A percentile compares a stretch with the other conserved stretches of the same genome.
Evolutionary conservation across 2,329 filamentous ascomycete genomes (phyloP).

Genomic region (Ophiostoma sp.): DNA sequence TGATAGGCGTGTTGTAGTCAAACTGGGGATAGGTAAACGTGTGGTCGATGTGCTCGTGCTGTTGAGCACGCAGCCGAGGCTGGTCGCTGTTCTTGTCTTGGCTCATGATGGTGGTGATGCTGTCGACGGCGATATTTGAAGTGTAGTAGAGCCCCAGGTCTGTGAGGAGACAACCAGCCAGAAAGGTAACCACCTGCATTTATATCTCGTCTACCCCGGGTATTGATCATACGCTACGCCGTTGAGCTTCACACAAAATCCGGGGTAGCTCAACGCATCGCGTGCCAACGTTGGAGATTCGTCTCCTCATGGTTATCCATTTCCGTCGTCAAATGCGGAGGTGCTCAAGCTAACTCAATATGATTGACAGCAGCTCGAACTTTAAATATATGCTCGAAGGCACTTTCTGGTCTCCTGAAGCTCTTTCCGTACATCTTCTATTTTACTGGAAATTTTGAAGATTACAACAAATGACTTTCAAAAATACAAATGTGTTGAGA

Average conservation of each 20-base stretch:
- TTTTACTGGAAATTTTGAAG: too few relatives aligned
- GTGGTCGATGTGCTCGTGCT: slow-evolving; percentile 19
- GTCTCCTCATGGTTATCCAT: slow-evolving; percentile 12
- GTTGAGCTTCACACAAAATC: neutral
- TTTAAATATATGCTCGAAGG: too few relatives aligned
- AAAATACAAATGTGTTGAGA: too few relatives aligned
- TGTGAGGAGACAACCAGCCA: neutral
- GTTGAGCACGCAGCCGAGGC: neutral
- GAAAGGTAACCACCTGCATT: neutral
- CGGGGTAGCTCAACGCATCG: neutral
- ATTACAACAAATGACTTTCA: too few relatives aligned
- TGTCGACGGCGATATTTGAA: neutral
- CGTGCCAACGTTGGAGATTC: neutral
- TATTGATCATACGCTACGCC: neutral
- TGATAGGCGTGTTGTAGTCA: slow-evolving; percentile 16
- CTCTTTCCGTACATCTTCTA: too few relatives aligned
- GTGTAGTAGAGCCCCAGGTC: neutral
- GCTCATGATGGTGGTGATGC: neutral
- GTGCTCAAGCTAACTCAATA: neutral
- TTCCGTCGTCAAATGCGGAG: neutral
- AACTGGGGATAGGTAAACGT: slow-evolving; percentile 12
- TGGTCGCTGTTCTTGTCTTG: neutral
- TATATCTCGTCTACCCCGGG: neutral
- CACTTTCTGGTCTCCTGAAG: too few relatives aligned
- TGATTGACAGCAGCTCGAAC: neutral